Evolutionary conservation across 2,329 filamentous ascomycete genomes (phyloP).

Genomic region (Fusarium veterinarium): DNA sequence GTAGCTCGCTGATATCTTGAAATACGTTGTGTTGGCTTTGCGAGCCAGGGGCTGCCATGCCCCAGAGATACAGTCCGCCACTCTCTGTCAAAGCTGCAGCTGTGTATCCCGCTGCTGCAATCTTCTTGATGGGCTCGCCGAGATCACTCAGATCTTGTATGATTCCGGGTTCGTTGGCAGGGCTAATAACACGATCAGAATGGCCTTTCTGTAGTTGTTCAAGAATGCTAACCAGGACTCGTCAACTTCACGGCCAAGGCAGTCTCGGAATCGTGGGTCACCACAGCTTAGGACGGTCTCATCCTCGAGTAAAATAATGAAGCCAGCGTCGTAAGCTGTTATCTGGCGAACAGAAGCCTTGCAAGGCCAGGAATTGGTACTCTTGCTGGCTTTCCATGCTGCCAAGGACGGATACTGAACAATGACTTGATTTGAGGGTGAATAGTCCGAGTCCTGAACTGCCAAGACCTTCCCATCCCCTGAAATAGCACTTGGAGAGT

Average conservation of each 20-base stretch:
- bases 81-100: conserved; percentile 68
- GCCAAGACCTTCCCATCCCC: conserved; percentile 29
- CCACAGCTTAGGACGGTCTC: conserved; percentile 65
- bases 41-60: conserved; percentile 47
- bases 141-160: conserved; percentile 64
- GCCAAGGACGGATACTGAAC: conserved; percentile 40
- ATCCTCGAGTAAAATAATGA: conserved; percentile 57
- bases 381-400: conserved; percentile 21
- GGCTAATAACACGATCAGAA: conserved; percentile 46
- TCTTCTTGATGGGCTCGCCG: conserved; percentile 62
- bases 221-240: conserved; percentile 48
- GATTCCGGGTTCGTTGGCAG: conserved; percentile 58
- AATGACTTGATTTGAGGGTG: conserved; percentile 14
- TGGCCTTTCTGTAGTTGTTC: background rate
- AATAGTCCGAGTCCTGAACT: background rate
- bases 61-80: conserved; percentile 72
- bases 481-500: conserved; percentile 27
- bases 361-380: conserved; percentile 39
- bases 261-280: conserved; percentile 67
- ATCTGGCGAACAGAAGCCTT: conserved; percentile 52
- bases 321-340: conserved; percentile 61
- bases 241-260: conserved; percentile 64
- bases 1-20: conserved; percentile 46
- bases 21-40: conserved; percentile 50
- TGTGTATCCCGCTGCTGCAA: conserved; percentile 68